Percentiles rank a stretch among this genome's conserved stretches.
Conservation (phyloP, 306 rosid species). For the Casuarina cunninghamiana region DNA sequence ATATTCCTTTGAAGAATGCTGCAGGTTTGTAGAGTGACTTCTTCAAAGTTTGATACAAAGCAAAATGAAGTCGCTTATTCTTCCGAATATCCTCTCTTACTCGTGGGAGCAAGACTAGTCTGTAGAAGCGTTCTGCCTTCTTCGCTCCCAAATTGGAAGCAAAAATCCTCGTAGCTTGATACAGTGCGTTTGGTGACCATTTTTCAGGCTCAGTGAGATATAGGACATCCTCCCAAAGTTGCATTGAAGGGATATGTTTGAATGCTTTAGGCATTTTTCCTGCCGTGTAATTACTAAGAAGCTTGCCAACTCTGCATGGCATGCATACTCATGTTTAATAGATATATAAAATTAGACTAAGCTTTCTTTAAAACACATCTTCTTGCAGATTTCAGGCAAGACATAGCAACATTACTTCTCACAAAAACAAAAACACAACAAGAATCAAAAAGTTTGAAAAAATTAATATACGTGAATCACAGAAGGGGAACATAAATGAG, state of each 20-base stretch:
- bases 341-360: background rate
- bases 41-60: slow-evolving; percentile 80
- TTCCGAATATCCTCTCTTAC: slow-evolving; percentile 76
- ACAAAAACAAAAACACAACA: slow-evolving; percentile 10
- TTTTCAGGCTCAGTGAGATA: slow-evolving; percentile 85
- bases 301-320: slow-evolving; percentile 60
- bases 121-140: slow-evolving; percentile 81
- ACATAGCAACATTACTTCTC: background rate
- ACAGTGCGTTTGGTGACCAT: slow-evolving; percentile 93
- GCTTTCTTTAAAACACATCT: background rate
- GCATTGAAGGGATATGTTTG: slow-evolving; percentile 70
- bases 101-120: slow-evolving; percentile 84
- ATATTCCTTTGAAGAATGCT: slow-evolving; percentile 84
- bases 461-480: background rate
- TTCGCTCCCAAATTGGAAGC: slow-evolving; percentile 74
- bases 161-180: slow-evolving; percentile 81
- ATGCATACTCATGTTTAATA: background rate
- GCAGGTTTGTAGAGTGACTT: slow-evolving; percentile 88
- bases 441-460: slow-evolving; percentile 10
- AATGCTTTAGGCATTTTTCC: slow-evolving; percentile 84
- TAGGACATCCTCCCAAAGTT: slow-evolving; percentile 77
- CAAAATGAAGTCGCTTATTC: slow-evolving; percentile 82
- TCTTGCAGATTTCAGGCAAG: background rate
- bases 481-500: slow-evolving; percentile 4
- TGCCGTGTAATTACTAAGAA: slow-evolving; percentile 61